Base-by-base conservation (phyloP, 1,139 yeast genomes). In the Diutina scorzettiae region DNA sequence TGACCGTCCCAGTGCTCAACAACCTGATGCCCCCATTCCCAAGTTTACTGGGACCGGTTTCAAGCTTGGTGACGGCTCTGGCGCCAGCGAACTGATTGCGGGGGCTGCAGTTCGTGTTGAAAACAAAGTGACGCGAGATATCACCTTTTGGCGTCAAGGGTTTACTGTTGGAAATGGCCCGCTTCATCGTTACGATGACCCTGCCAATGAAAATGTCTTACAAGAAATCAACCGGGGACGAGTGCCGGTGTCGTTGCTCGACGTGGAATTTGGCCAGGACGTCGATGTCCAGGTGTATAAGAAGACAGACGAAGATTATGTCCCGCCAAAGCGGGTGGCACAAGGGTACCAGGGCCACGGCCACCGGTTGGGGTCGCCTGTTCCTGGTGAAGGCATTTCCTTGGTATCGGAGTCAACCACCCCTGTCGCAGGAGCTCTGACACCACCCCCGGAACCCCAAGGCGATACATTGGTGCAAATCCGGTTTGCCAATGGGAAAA, bases 141-240 rank as follows among this genome's bases (percentile, higher is more conserved):
- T 93, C 48, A 86, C 95, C 0, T 91, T 91, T 58, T 91, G 98
- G 98, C 80, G 79, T 52, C 93, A 91, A 56, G 98, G 98, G 2
- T 91, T 93, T 62, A 85, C 87, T 44, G 89, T 91, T 25, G 97
- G 91, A 18, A 95, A 87, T 43, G 96, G 97, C 2, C 77, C 77
- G 18, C 69, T 91, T 46, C 81, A 75, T 59, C 69, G 94, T 45
- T 91, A 87, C 56, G 96, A 91, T 53, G 97, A 91, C 58, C 96
- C 96, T 6, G 77, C 73, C 20, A 91, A 91, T 56, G 78, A 80
- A 42, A 73, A 71, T 41, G 81, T 84, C 48, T 66, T 93, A 51
- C 73, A 78, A 49, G 94, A 89, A 51, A 72, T 91, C 59, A 83
- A 85, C 54, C 76, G 79, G 45, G 98, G 98, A 4, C 73, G 94